These are phyloP conservation scores for Diplogelasinospora grovesii DNA, from an alignment of 495 filamentous ascomycete species.

Conservation along the genomic window DNA sequence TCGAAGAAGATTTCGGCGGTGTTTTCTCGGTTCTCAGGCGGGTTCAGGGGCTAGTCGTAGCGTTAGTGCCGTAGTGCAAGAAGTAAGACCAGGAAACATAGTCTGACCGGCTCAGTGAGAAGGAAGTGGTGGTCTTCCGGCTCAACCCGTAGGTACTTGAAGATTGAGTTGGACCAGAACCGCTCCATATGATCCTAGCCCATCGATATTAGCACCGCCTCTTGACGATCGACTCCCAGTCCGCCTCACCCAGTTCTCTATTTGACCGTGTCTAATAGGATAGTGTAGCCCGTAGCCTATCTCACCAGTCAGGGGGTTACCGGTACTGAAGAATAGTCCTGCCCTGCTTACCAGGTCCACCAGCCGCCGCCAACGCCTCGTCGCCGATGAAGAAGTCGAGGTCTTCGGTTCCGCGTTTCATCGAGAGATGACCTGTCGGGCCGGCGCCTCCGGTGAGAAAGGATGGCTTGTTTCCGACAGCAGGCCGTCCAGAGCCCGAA, in stretches of 20 bases:
- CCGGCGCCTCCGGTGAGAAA: conserved; percentile 91
- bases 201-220: conserved; percentile 5
- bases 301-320: conserved; percentile 13
- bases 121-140: conserved; percentile 98
- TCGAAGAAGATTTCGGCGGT: conserved; percentile 99
- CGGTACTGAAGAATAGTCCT: neutral
- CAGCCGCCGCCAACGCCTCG: conserved; percentile 78
- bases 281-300: conserved; percentile 92
- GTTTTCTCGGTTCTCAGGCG: conserved; percentile 97
- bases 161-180: conserved; percentile 99
- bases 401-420: conserved; percentile 94
- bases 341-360: conserved; percentile 62
- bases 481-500: conserved; percentile 77
- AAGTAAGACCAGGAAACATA: neutral
- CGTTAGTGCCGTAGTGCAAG: conserved; percentile 11
- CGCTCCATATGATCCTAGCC: conserved; percentile 91
- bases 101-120: conserved; percentile 84
- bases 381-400: conserved; percentile 99
- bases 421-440: conserved; percentile 68
- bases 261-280: conserved; percentile 93
- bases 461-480: conserved; percentile 88
- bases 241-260: conserved; percentile 84
- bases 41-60: conserved; percentile 75
- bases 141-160: conserved; percentile 97
- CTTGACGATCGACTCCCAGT: neutral